phyloP scores from a whole-genome alignment of 345 rosid species.

The Pistacia integerrima region DNA sequence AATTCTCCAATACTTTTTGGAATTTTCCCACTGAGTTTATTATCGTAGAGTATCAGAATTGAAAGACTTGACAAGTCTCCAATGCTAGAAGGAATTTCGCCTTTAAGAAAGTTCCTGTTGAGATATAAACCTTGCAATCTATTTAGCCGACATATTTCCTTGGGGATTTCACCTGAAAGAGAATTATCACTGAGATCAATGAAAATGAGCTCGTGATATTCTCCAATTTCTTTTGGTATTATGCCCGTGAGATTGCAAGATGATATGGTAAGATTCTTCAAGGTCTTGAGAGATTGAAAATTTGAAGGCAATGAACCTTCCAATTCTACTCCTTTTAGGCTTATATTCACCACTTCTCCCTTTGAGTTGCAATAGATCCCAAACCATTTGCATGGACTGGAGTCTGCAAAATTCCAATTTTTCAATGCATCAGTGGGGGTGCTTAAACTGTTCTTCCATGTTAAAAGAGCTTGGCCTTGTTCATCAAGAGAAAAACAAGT shows the following conservation, averaged over 20 bases:
- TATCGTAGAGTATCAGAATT: constrained; percentile 65
- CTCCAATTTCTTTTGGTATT: constrained; percentile 72
- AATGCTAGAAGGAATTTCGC: constrained; percentile 61
- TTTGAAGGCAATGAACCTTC: constrained; percentile 68
- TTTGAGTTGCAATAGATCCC: constrained; percentile 71
- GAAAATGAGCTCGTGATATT: constrained; percentile 47
- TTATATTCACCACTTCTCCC: constrained; percentile 58
- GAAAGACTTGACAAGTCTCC: constrained; percentile 64
- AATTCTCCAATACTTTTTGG: constrained; percentile 71
- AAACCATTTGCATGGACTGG: constrained; percentile 61
- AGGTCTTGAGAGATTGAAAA: constrained; percentile 54
- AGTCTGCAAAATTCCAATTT: constrained; percentile 61
- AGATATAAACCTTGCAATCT: constrained; percentile 59
- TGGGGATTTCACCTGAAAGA: constrained; percentile 72
- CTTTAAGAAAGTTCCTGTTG: constrained; percentile 79
- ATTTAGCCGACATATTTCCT: constrained; percentile 60
- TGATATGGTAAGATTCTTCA: constrained; percentile 59
- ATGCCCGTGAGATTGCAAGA: constrained; percentile 73
- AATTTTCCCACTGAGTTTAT: constrained; percentile 70
- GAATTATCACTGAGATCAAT: constrained; percentile 74
- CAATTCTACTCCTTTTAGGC: constrained; percentile 55
- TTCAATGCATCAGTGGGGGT: constrained; percentile 42
- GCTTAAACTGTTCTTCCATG: constrained; percentile 75
- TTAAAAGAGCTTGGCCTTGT: constrained; percentile 64
- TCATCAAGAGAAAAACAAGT: constrained; percentile 58